Evolutionary conservation across 495 filamentous ascomycete species (phyloP).

Genomic region (Penicillium argentinense): DNA sequence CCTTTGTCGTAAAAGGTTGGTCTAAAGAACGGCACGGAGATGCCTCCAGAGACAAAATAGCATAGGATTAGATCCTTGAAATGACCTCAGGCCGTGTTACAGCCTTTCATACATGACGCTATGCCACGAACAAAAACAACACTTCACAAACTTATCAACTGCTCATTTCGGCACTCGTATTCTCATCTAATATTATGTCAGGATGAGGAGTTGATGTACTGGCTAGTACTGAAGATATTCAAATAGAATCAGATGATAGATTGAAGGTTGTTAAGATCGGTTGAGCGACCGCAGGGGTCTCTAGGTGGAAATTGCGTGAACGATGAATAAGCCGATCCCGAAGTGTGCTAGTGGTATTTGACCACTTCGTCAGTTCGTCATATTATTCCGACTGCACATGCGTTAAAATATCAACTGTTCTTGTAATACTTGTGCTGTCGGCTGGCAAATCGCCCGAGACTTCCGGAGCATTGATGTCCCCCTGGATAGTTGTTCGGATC

Average conservation of each 20-base stretch:
- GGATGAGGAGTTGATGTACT: no score
- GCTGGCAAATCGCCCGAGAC: not conserved
- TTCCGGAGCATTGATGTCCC: not conserved
- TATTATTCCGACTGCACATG: not conserved
- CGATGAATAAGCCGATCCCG: no score
- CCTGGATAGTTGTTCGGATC: not conserved
- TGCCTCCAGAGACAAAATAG: not conserved
- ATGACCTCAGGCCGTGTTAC: not conserved
- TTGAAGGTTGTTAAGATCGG: no score
- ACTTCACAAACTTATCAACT: not conserved
- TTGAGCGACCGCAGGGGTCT: no score
- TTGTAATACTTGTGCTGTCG: not conserved
- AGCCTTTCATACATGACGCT: not conserved
- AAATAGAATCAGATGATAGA: no score
- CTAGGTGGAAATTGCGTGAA: no score
- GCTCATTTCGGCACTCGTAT: not conserved
- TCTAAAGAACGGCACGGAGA: not conserved
- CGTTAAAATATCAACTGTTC: not conserved
- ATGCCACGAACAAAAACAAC: not conserved
- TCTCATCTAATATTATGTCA: no score
- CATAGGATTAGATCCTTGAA: not conserved
- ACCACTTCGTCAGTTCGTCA: not conserved
- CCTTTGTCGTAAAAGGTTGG: not conserved
- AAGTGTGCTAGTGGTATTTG: no score
- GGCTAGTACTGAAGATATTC: no score